Percentiles rank a stretch among this genome's conserved stretches.
These are phyloP conservation scores for Taiwanofungus camphoratus DNA, from an alignment of 1,284 basidiomycete species.

Conservation along the genomic window DNA sequence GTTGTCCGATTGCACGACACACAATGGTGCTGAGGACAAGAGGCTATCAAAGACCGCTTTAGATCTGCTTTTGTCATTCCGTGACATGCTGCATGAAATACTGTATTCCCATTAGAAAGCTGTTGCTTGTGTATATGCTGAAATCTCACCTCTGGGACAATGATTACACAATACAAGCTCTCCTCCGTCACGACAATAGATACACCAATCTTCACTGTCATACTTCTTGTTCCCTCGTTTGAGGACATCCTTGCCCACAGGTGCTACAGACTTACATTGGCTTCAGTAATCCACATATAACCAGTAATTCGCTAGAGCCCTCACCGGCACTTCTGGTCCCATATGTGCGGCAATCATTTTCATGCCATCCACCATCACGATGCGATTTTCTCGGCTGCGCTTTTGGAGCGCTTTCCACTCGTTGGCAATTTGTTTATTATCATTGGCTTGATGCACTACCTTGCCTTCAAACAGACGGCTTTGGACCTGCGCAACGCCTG, in stretches of 20 bases:
- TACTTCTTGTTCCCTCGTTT: conserved; percentile 31
- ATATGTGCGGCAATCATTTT: conserved; percentile 34
- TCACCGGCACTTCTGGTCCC: conserved; percentile 16
- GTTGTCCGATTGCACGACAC: conserved; percentile 12
- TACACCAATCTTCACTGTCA: conserved; percentile 51
- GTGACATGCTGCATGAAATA: conserved; percentile 46
- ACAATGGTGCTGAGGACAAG: conserved; percentile 50
- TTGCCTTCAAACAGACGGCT: conserved; percentile 55
- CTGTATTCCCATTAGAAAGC: conserved; percentile 23
- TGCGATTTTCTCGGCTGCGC: conserved; percentile 34
- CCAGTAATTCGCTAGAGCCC: neutral
- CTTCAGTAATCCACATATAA: neutral
- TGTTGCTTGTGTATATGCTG: neutral
- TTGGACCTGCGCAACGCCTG: conserved; percentile 50
- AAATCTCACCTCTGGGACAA: conserved; percentile 45
- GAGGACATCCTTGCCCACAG: neutral
- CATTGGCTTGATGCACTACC: conserved; percentile 32
- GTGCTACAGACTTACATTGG: neutral
- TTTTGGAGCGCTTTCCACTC: conserved; percentile 44
- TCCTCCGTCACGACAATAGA: conserved; percentile 54
- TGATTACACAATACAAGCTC: conserved; percentile 40
- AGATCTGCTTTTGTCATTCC: conserved; percentile 29
- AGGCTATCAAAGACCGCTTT: conserved; percentile 20
- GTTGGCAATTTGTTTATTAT: conserved; percentile 36
- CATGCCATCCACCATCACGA: conserved; percentile 41